Evolutionary conservation across 768 basidiomycete genomes (phyloP), one percentile per base, ranked within the genome.

Genomic region (Hericium alpestre): DNA sequence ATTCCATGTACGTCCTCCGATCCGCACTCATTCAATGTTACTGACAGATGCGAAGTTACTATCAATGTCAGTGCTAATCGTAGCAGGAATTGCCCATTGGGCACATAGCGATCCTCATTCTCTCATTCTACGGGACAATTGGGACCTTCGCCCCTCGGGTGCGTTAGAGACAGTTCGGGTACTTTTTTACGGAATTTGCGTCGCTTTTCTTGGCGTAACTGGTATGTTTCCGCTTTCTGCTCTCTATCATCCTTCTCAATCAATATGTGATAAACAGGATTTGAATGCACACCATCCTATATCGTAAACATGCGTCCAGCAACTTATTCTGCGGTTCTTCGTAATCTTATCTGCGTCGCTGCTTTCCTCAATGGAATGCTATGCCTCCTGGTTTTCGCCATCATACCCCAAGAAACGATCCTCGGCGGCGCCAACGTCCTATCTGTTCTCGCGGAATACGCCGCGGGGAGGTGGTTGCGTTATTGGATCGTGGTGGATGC

Each of bases 271-370:
- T 16, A 20, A 16, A 18, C 39, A 63, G 61, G 61, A 2, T 63
- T 63, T 4, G 61, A 63, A 55, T 63, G 61, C 53, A 63, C 61
- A 12, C 61, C 61, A 1, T 58, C 61, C 2, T 63, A 63, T 49
- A 58, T 63, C 8, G 57, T 58, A 18, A 39, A 60, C 10, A 63
- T 63, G 38, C 54, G 43, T 16, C 55, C 55, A 4, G 60, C 50
- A 22, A 58, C 61, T 15, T 61, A 63, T 47, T 37, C 61, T 18
- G 47, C 59, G 1, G 58, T 63, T 15, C 23, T 63, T 12, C 55
- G 61, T 52, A 61, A 63, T 47, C 25, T 63, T 10, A 63, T 63
- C 15, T 23, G 54, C 46, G 38, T 58, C 47, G 58, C 60, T 9
- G 57, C 60, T 4, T 10, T 61, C 9, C 41, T 61, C 52, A 63